Conservation (phyloP, 139 green algal genomes). For the Limnomonas spitsbergensis region DNA sequence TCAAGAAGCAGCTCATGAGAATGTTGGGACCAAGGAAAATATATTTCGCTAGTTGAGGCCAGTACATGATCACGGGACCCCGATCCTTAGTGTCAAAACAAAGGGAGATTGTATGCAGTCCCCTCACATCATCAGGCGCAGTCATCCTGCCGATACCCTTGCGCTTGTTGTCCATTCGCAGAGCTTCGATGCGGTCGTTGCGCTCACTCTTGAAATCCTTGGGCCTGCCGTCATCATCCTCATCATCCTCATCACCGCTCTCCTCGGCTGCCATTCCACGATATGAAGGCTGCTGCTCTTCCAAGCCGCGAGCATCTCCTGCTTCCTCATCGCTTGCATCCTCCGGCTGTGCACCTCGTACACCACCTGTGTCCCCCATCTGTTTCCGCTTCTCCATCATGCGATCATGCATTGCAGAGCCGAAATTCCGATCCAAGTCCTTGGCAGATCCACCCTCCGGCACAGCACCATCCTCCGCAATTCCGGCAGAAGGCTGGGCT, state of each 20-base stretch:
- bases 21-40: too few relatives aligned
- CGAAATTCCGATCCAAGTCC: constrained; percentile 28
- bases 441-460: not conserved
- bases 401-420: constrained; percentile 30
- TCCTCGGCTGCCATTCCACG: not conserved
- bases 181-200: not conserved
- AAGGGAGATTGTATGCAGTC: too few relatives aligned
- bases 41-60: too few relatives aligned
- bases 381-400: constrained; percentile 22
- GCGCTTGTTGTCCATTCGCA: constrained; percentile 9
- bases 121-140: constrained; percentile 1
- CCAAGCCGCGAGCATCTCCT: not conserved
- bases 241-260: constrained; percentile 7
- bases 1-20: too few relatives aligned
- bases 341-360: not conserved
- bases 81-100: too few relatives aligned
- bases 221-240: constrained; percentile 10
- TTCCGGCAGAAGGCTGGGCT: too few relatives aligned
- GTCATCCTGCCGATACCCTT: constrained; percentile 12
- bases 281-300: not conserved
- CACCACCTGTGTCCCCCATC: constrained; percentile 10
- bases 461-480: constrained; percentile 20
- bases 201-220: not conserved
- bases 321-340: not conserved
- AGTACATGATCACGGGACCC: too few relatives aligned